phyloP scores from a whole-genome alignment of 139 green algal genomes.

The Coccomyxa sp. region DNA sequence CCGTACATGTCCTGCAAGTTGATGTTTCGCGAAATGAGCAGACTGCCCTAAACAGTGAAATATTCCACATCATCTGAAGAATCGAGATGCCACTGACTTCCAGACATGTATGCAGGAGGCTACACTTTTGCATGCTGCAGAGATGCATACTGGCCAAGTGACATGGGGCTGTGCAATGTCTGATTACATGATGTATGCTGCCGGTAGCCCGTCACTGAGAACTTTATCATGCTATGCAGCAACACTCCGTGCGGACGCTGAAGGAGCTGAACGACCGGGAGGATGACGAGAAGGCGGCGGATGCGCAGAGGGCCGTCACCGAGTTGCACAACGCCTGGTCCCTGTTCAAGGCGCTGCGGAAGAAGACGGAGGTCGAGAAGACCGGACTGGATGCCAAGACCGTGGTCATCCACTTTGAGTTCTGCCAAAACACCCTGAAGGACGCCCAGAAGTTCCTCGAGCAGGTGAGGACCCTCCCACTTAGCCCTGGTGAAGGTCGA shows the following conservation, averaged over 20 bases:
- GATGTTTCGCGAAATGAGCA: too few species aligned
- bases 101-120: too few species aligned
- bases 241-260: conserved; percentile 63
- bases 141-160: too few species aligned
- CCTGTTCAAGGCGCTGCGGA: conserved; percentile 24
- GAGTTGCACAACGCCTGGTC: conserved; percentile 36
- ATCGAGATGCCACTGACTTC: too few species aligned
- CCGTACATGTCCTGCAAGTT: too few species aligned
- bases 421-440: conserved; percentile 36
- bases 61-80: too few species aligned
- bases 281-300: conserved; percentile 40
- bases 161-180: too few species aligned
- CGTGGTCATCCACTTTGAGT: conserved; percentile 57
- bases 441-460: conserved; percentile 5
- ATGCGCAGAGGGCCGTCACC: conserved; percentile 33
- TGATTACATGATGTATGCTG: not conserved
- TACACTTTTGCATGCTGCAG: too few species aligned
- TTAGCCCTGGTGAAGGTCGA: too few species aligned
- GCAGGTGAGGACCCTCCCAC: conserved; percentile 16
- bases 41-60: too few species aligned
- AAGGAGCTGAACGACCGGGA: conserved; percentile 35
- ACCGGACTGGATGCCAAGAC: conserved; percentile 45
- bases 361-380: conserved; percentile 4
- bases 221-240: conserved; percentile 36
- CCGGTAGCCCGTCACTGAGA: too few species aligned